Conservation (phyloP, 495 filamentous ascomycete species). For the Sabuloglossum arenarium region DNA sequence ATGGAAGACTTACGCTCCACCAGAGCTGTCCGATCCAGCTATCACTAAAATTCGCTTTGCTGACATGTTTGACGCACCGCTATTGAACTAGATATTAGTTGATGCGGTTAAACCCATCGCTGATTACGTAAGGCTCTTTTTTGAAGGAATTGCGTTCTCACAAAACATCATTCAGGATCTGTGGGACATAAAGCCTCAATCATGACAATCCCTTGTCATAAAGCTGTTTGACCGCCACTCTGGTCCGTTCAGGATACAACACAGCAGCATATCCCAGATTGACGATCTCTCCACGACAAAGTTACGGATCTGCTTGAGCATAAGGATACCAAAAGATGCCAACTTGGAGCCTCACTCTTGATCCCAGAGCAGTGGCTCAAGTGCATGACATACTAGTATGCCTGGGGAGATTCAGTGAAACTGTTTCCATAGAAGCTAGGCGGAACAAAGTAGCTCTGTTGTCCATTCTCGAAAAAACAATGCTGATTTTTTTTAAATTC, state of each 20-base stretch:
- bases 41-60: constrained; percentile 44
- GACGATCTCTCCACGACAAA: background rate
- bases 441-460: constrained; percentile 37
- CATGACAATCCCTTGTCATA: too few species aligned
- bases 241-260: too few species aligned
- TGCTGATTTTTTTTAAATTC: constrained; percentile 6
- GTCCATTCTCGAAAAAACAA: background rate
- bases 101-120: too few species aligned
- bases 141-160: too few species aligned
- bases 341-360: constrained; percentile 57
- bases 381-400: constrained; percentile 75
- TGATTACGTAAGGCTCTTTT: background rate
- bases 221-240: too few species aligned
- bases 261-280: background rate
- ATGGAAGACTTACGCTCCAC: constrained; percentile 49
- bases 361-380: constrained; percentile 46
- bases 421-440: constrained; percentile 67
- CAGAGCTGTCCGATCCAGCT: constrained; percentile 71
- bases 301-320: background rate
- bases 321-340: constrained; percentile 28
- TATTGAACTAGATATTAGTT: too few species aligned
- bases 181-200: too few species aligned
- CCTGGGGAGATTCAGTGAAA: constrained; percentile 81
- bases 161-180: too few species aligned
- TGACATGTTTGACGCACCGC: background rate